Conservation (phyloP, 1,284 basidiomycete species). For the Caloboletus firmus region DNA sequence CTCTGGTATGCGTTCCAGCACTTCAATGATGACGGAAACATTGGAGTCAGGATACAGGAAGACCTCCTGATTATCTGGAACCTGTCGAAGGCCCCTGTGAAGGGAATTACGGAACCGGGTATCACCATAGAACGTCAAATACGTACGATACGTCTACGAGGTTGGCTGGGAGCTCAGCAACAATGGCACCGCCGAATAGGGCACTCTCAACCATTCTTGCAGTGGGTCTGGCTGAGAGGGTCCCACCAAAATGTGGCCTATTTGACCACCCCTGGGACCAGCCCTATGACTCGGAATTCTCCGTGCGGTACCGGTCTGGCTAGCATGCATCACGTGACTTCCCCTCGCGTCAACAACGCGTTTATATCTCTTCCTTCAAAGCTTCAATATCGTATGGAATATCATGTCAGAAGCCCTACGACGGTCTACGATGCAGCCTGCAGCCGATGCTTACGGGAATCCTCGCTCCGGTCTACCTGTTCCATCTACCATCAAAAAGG, state of each 20-base stretch:
- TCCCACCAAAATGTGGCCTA: no score
- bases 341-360: neutral
- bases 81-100: constrained; percentile 80
- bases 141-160: constrained; percentile 88
- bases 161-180: constrained; percentile 52
- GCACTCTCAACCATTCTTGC: constrained; percentile 13
- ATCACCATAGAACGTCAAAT: constrained; percentile 1
- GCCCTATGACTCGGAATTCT: no score
- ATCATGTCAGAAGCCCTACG: constrained; percentile 23
- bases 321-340: constrained; percentile 21
- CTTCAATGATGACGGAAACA: constrained; percentile 80
- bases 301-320: neutral
- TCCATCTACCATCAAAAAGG: constrained; percentile 69
- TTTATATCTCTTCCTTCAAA: neutral
- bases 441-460: constrained; percentile 51
- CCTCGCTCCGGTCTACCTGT: constrained; percentile 54
- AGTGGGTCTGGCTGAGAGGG: no score
- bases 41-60: constrained; percentile 73
- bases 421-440: constrained; percentile 55
- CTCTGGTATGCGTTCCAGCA: constrained; percentile 71
- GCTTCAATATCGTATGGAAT: neutral
- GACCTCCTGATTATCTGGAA: constrained; percentile 98
- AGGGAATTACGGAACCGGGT: neutral
- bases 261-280: no score
- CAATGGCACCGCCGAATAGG: constrained; percentile 84